Evolutionary conservation across 176 grass and related monocot species (phyloP).

Genomic region (Miscanthus lutarioriparius): DNA sequence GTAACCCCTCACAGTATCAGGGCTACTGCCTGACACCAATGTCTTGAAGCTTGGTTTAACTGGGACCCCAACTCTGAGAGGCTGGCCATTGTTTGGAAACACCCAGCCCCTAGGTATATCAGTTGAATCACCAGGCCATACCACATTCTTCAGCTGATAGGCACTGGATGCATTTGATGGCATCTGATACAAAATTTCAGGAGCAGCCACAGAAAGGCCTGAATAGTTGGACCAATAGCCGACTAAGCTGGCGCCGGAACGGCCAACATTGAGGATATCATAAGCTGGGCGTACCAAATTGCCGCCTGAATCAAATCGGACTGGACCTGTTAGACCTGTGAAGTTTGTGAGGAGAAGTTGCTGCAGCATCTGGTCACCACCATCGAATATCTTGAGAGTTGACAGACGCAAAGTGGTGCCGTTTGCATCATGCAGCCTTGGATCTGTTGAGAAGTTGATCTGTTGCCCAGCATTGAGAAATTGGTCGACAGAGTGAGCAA

Average conservation of each 20-base stretch:
- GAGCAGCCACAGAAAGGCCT: constrained; percentile 61
- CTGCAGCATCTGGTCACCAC: constrained; percentile 61
- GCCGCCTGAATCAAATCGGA: constrained; percentile 58
- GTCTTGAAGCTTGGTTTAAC: constrained; percentile 71
- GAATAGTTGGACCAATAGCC: constrained; percentile 86
- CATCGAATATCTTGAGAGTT: constrained; percentile 57
- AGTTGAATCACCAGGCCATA: constrained; percentile 59
- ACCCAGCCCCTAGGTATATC: constrained; percentile 68
- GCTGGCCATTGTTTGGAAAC: constrained; percentile 73
- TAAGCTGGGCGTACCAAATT: constrained; percentile 64
- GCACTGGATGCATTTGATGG: constrained; percentile 51
- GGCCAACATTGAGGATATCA: constrained; percentile 70
- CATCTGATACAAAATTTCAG: constrained; percentile 65
- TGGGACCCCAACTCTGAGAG: constrained; percentile 76
- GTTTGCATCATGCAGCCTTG: constrained; percentile 52
- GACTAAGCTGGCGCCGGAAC: constrained; percentile 32
- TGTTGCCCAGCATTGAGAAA: constrained; percentile 46
- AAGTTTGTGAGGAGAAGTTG: constrained; percentile 73
- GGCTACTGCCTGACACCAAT: constrained; percentile 51
- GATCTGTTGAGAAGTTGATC: constrained; percentile 66
- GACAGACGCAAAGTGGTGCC: constrained; percentile 60
- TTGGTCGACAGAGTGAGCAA: constrained; percentile 66
- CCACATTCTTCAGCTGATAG: constrained; percentile 43
- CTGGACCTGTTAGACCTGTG: constrained; percentile 61
- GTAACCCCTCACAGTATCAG: constrained; percentile 56